Base-by-base conservation (phyloP, 305 asterid genomes). In the Fraxinus xanthoxyloides region DNA sequence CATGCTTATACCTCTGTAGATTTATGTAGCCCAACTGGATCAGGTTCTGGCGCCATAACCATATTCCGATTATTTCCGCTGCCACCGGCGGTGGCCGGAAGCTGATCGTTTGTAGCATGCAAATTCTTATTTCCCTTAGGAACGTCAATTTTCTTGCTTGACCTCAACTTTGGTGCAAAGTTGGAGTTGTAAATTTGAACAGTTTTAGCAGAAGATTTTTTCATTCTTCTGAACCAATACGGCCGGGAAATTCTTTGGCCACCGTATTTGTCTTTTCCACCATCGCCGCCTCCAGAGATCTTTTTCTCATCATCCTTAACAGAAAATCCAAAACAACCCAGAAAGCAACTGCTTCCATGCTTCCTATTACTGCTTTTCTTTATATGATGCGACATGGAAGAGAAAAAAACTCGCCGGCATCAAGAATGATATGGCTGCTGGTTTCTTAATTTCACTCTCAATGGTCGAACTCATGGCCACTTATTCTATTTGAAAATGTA, bases 301-400 rank as follows among this genome's bases (percentile, higher is more conserved):
- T 56, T 34, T 65, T 77, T 77, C 34, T 56, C 35, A 28, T 54
- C 43, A 84, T 76, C 24, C 34, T 10, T 19, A 51, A 12, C 30
- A 40, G 82, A 43, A 56, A 76, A 72, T 78, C 86, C 84, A 78
- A 86, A 88, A 81, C 86, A 86, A 35, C 85, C 80, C 35, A 72
- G 67, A 35, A 88, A 81, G 38, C 61, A 79, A 78, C 77, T 78
- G 43, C 48, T 36, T 74, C 56, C 76, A 40, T 80, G 75, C 77
- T 77, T 81, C 43, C 79, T 81, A 24, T 34, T 17, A 4, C 77
- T 61, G 34, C 43, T 77, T 80, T 80, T 83, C 77, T 28, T 78
- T 77, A 76, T 78, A 13, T 78, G n/a, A 9, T 1, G 81, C 78
- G 86, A 83, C 87, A 84, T 84, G 80, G 81, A 81, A 72, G 76